Base-by-base conservation (phyloP, 345 rosid genomes). In the Eucalyptus albens region DNA sequence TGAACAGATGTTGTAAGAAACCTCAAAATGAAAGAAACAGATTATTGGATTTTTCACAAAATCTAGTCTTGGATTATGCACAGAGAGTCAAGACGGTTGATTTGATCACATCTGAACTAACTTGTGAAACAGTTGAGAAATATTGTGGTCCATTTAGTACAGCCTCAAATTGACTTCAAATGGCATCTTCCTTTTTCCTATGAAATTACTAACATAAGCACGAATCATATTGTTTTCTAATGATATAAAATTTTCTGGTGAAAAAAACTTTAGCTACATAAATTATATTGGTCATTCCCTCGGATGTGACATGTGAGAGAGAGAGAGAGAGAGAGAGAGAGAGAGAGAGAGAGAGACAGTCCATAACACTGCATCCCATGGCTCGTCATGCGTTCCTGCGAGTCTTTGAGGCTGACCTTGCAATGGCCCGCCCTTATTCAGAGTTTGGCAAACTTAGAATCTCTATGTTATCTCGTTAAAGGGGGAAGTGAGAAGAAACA, bases 351-450 rank as follows among this genome's bases (percentile, higher is more conserved):
- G n/a, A n/a, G n/a, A n/a, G n/a, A n/a, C n/a, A n/a, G n/a, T n/a
- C n/a, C n/a, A n/a, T 37, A 37, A 37, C 40, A 4, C 42, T 40
- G 42, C 42, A 40, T 40, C 42, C 42, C 42, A 40, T 1, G 6
- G 42, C 42, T 40, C 42, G 42, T 40, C 42, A 6, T 40, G 6
- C 6, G 42, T 40, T 40, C 42, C 42, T 19, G 91, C 50, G 91
- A 56, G 5, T 93, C 96, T 40, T 40, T 87, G 8, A 87, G 7
- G 14, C 62, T 82, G 37, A 90, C 89, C 21, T 93, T 91, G 87
- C 98, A 97, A 7, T 51, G 97, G 10, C 93, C 90, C 11, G 98
- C 99, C 89, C 31, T 92, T 91, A 91, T 97, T 95, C 99, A 96
- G 27, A 95, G 89, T 80, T 95, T 94, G 6, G 92, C 11, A 91